These are phyloP conservation scores for Neurospora sublineolata DNA, from an alignment of 495 filamentous ascomycete genomes.

Conservation along the genomic window DNA sequence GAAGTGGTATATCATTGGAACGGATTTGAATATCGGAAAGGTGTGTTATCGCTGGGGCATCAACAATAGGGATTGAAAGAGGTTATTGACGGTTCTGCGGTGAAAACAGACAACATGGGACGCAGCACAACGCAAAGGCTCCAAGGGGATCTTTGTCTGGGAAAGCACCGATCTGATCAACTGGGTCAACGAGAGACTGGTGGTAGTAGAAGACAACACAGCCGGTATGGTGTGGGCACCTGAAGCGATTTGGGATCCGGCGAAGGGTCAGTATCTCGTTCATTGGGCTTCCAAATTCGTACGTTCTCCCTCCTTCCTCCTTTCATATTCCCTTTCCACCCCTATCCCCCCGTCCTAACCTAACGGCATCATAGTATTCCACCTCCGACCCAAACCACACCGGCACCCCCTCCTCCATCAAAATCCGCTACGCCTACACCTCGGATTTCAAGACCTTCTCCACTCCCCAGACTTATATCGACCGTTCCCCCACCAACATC, in stretches of 20 bases:
- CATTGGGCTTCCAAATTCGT: slow-evolving; percentile 45
- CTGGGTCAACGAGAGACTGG: slow-evolving; percentile 37
- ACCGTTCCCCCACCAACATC: slow-evolving; percentile 33
- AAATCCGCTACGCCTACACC: slow-evolving; percentile 34
- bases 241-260: slow-evolving; percentile 40
- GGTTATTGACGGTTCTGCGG: neutral
- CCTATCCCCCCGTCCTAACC: no score
- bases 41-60: slow-evolving; percentile 10
- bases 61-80: neutral
- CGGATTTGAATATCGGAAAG: slow-evolving; percentile 40
- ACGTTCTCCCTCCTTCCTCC: slow-evolving; percentile 1
- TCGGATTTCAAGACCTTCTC: slow-evolving; percentile 33
- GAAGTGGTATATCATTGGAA: slow-evolving; percentile 47
- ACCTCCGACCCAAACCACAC: slow-evolving; percentile 27
- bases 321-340: no score
- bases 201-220: slow-evolving; percentile 34
- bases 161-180: slow-evolving; percentile 39
- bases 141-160: slow-evolving; percentile 42
- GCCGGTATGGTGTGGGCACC: slow-evolving; percentile 49
- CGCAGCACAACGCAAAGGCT: slow-evolving; percentile 36
- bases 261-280: slow-evolving; percentile 39
- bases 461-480: slow-evolving; percentile 30
- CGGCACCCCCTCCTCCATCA: slow-evolving; percentile 28
- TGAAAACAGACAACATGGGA: slow-evolving; percentile 36
- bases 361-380: no score